A percentile compares a stretch with the other conserved stretches of the same genome.
These are phyloP conservation scores for Picochlorum sp. DNA, from an alignment of 139 green algal genomes.

Conservation along the genomic window DNA sequence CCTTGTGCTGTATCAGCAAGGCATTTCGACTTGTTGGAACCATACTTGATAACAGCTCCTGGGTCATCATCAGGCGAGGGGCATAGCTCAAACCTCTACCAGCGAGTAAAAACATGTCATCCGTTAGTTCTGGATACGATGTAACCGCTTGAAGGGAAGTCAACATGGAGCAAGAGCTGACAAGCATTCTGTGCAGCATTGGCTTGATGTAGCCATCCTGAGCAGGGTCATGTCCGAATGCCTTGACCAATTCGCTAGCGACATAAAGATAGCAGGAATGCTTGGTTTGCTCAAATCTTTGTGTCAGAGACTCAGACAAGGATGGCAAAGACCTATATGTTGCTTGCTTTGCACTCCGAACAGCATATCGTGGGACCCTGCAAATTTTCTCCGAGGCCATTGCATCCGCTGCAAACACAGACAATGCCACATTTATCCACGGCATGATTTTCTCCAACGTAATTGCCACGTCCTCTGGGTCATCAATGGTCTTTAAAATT, in stretches of 20 bases:
- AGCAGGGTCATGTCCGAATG: slow-evolving; percentile 45
- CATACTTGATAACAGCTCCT: slow-evolving; percentile 40
- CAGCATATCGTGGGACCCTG: slow-evolving; percentile 42
- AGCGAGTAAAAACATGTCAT: slow-evolving; percentile 72
- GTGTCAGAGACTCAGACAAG: slow-evolving; percentile 48
- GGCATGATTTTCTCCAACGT: slow-evolving; percentile 40
- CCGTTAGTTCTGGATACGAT: slow-evolving; percentile 54
- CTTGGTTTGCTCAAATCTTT: slow-evolving; percentile 41
- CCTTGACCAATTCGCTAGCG: slow-evolving; percentile 71
- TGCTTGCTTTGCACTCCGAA: slow-evolving; percentile 38
- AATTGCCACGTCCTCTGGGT: slow-evolving; percentile 32
- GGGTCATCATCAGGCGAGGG: slow-evolving; percentile 42
- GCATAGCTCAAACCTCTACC: slow-evolving; percentile 46
- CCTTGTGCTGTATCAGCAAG: slow-evolving; percentile 48
- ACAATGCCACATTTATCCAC: slow-evolving; percentile 32
- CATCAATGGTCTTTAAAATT: slow-evolving; percentile 41
- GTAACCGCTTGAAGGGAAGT: slow-evolving; percentile 29
- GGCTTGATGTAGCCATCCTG: slow-evolving; percentile 30
- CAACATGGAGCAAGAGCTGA: slow-evolving; percentile 32
- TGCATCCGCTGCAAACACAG: slow-evolving; percentile 18
- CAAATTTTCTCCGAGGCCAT: slow-evolving; percentile 31
- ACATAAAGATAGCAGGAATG: slow-evolving; percentile 73
- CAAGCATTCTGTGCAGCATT: slow-evolving; percentile 48
- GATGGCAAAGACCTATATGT: slow-evolving; percentile 35
- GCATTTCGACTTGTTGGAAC: slow-evolving; percentile 45